These are phyloP conservation scores for Lathyrus tuberosus DNA, from an alignment of 306 rosid species.

Conservation along the genomic window DNA sequence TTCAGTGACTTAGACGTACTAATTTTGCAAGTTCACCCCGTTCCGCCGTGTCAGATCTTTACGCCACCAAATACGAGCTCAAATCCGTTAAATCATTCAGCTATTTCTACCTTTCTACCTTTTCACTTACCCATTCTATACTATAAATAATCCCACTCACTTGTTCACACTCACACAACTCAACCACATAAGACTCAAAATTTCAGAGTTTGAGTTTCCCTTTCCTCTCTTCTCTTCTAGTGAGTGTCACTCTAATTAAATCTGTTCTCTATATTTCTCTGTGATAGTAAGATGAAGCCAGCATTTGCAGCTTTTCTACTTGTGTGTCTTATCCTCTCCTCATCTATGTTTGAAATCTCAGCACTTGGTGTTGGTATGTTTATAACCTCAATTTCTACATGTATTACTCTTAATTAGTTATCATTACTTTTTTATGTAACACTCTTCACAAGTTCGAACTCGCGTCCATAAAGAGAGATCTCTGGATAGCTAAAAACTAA, in stretches of 20 bases:
- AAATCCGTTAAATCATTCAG: no score
- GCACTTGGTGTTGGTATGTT: constrained; percentile 54
- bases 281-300: constrained; percentile 54
- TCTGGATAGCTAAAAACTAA: no score
- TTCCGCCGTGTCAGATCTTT: no score
- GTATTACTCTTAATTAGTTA: neutral
- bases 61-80: no score
- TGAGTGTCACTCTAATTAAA: constrained; percentile 2
- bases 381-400: neutral
- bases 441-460: no score
- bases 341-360: constrained; percentile 54
- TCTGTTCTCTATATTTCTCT: neutral
- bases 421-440: no score
- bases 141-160: constrained; percentile 39
- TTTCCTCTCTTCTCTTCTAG: neutral
- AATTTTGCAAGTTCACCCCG: no score
- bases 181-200: constrained; percentile 5
- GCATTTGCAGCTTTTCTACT: constrained; percentile 50
- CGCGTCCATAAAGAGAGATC: no score
- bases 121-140: constrained; percentile 23
- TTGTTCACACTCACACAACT: neutral
- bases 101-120: neutral
- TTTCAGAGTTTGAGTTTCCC: neutral
- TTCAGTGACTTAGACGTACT: no score
- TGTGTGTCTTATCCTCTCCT: constrained; percentile 59